Percentiles rank a stretch among this genome's conserved stretches.
phyloP scores from a whole-genome alignment of 225 moss, liverwort and hornwort species.

The Climacium dendroides region DNA sequence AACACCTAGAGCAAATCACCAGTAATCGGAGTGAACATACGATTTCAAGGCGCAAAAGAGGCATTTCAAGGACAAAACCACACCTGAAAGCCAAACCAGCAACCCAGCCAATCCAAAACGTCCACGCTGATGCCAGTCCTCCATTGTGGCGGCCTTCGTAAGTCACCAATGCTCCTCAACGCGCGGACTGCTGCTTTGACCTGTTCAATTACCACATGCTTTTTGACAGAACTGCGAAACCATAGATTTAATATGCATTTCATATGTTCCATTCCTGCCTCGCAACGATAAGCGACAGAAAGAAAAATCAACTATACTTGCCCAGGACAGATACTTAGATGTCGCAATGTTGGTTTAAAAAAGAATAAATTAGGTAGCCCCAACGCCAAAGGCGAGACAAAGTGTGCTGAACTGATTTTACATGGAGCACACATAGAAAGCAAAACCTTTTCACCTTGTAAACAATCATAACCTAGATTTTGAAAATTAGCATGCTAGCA shows the following conservation, averaged over 20 bases:
- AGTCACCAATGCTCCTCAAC: constrained; percentile 52
- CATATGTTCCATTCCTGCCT: neutral
- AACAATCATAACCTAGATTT: neutral
- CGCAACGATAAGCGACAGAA: neutral
- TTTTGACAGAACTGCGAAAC: neutral
- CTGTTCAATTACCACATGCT: constrained; percentile 19
- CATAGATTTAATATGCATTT: neutral
- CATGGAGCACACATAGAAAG: neutral
- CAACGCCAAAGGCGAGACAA: neutral
- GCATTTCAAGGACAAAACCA: neutral
- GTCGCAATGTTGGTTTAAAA: neutral
- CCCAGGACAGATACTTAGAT: neutral
- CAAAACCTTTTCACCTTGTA: neutral
- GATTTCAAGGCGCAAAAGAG: neutral
- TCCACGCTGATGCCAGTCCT: constrained; percentile 51
- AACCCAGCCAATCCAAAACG: constrained; percentile 89
- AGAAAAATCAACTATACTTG: neutral
- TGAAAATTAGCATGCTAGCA: neutral
- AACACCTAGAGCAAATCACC: neutral
- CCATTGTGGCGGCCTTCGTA: constrained; percentile 55
- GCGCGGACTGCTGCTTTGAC: constrained; percentile 69
- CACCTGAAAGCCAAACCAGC: constrained; percentile 95
- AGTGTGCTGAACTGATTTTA: neutral
- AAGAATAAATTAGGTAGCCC: neutral
- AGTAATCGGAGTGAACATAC: neutral